Percentiles rank a stretch among this genome's conserved stretches.
These are phyloP conservation scores for Fusarium sp. DNA, from an alignment of 2,329 filamentous ascomycete genomes.

Conservation along the genomic window DNA sequence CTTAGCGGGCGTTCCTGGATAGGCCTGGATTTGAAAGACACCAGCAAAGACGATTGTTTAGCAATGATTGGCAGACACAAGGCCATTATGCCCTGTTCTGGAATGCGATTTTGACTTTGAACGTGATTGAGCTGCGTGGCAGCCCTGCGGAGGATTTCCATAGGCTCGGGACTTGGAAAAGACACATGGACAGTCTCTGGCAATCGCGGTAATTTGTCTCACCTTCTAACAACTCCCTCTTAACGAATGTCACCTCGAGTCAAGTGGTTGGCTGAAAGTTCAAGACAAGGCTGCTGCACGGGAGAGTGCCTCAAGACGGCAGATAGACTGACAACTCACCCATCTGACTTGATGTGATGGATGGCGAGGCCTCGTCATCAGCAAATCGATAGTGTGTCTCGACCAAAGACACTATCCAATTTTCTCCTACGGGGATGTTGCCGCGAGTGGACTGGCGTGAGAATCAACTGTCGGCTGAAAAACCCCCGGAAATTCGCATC, in stretches of 20 bases:
- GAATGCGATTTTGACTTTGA: slow-evolving; percentile 38
- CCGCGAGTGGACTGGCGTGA: neutral
- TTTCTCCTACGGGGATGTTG: neutral
- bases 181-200: slow-evolving; percentile 4
- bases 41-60: slow-evolving; percentile 26
- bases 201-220: slow-evolving; percentile 19
- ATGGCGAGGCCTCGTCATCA: slow-evolving; percentile 12
- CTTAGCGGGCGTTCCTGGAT: slow-evolving; percentile 29
- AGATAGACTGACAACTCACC: neutral
- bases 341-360: slow-evolving; percentile 19
- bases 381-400: slow-evolving; percentile 15
- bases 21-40: slow-evolving; percentile 25
- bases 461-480: slow-evolving; percentile 15
- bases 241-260: slow-evolving; percentile 22
- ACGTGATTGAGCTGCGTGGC: slow-evolving; percentile 14
- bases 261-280: slow-evolving; percentile 17
- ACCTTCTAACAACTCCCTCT: slow-evolving; percentile 22
- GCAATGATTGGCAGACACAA: slow-evolving; percentile 14
- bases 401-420: slow-evolving; percentile 11
- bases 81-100: slow-evolving; percentile 33
- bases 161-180: slow-evolving; percentile 2
- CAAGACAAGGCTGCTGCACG: neutral
- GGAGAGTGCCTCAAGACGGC: slow-evolving; percentile 2
- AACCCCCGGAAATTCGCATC: neutral
- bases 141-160: slow-evolving; percentile 19